phyloP scores from a whole-genome alignment of 2,329 filamentous ascomycete genomes.

The Epichloe coenophiala region DNA sequence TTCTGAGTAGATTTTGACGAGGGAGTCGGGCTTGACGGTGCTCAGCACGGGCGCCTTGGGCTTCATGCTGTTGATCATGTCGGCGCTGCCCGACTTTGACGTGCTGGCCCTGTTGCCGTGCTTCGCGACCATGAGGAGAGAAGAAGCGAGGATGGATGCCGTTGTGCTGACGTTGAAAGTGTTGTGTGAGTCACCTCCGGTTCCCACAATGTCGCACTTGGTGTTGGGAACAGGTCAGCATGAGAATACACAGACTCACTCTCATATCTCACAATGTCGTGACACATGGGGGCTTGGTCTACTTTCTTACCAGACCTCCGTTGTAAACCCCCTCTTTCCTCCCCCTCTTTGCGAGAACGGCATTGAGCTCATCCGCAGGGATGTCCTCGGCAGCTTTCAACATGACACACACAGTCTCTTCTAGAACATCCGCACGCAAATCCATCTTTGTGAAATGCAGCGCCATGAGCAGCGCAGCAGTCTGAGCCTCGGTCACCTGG shows the following conservation, averaged over 20 bases:
- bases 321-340: slow-evolving; percentile 59
- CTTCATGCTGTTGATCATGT: slow-evolving; percentile 65
- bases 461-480: slow-evolving; percentile 74
- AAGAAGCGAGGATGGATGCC: slow-evolving; percentile 79
- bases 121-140: slow-evolving; percentile 76
- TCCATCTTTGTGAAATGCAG: slow-evolving; percentile 86
- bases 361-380: slow-evolving; percentile 47
- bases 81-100: slow-evolving; percentile 88
- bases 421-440: slow-evolving; percentile 70
- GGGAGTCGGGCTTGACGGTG: slow-evolving; percentile 57
- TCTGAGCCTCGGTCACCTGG: slow-evolving; percentile 75
- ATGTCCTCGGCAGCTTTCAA: slow-evolving; percentile 62
- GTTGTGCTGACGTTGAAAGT: slow-evolving; percentile 98
- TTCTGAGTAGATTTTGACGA: slow-evolving; percentile 58
- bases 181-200: slow-evolving; percentile 89
- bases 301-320: slow-evolving; percentile 61
- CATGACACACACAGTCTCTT: slow-evolving; percentile 75
- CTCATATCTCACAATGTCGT: background rate
- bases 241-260: slow-evolving; percentile 4
- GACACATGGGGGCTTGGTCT: background rate
- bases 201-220: slow-evolving; percentile 89
- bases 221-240: background rate
- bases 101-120: slow-evolving; percentile 94
- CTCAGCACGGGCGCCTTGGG: slow-evolving; percentile 61
- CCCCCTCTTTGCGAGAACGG: slow-evolving; percentile 46